These are phyloP conservation scores for Rhodamnia argentea DNA, from an alignment of 345 rosid genomes.

Conservation along the genomic window DNA sequence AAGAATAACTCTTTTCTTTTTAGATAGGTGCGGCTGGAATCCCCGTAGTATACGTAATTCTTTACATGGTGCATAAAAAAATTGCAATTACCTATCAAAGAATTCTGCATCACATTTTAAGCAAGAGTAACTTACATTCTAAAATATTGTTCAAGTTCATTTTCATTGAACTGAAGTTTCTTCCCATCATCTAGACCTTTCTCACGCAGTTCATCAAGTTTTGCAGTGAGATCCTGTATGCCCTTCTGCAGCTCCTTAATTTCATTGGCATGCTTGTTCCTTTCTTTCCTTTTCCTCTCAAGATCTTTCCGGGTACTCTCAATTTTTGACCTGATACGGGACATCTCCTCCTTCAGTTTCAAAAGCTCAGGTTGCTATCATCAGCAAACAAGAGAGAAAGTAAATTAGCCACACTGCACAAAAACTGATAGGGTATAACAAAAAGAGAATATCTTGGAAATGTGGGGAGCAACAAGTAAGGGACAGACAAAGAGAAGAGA, in stretches of 20 bases:
- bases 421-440: neutral
- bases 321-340: conserved; percentile 75
- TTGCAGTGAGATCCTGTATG: conserved; percentile 56
- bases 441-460: neutral
- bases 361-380: conserved; percentile 89
- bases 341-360: conserved; percentile 73
- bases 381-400: neutral
- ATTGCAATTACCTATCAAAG: neutral
- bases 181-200: conserved; percentile 75
- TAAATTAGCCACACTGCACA: neutral
- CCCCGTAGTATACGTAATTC: neutral
- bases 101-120: neutral
- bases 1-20: neutral
- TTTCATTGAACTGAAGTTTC: conserved; percentile 67
- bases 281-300: conserved; percentile 64
- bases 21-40: neutral
- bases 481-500: neutral
- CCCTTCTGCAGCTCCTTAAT: conserved; percentile 57
- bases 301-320: conserved; percentile 78
- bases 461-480: neutral
- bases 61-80: neutral
- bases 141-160: conserved; percentile 75
- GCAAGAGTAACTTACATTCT: conserved; percentile 51
- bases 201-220: conserved; percentile 61
- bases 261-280: conserved; percentile 56